Conservation (phyloP, 768 basidiomycete genomes). For the Hygrophoropsis aurantiaca region DNA sequence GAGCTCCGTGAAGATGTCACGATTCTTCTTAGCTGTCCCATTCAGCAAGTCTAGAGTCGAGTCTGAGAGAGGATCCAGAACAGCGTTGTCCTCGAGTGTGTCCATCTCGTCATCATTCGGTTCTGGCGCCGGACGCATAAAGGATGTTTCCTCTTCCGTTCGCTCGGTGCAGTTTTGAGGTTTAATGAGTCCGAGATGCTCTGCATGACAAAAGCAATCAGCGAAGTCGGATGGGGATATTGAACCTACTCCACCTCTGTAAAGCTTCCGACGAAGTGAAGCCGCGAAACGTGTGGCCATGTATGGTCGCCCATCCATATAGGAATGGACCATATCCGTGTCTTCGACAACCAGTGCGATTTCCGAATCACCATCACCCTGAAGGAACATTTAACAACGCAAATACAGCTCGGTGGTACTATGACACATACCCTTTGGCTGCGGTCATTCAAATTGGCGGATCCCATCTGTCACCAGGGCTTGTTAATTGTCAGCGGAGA, state of each 20-base stretch:
- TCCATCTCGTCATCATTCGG: slow-evolving; percentile 67
- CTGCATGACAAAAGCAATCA: slow-evolving; percentile 35
- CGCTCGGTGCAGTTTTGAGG: slow-evolving; percentile 55
- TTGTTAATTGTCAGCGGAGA: slow-evolving; percentile 6
- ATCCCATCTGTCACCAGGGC: slow-evolving; percentile 65
- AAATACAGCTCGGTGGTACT: neutral
- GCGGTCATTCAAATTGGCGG: slow-evolving; percentile 90
- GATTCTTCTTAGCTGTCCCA: slow-evolving; percentile 73
- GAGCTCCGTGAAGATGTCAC: slow-evolving; percentile 82
- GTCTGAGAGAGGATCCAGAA: slow-evolving; percentile 79
- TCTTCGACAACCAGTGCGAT: slow-evolving; percentile 94
- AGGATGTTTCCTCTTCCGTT: slow-evolving; percentile 43
- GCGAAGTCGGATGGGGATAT: slow-evolving; percentile 2
- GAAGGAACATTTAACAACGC: slow-evolving; percentile 3
- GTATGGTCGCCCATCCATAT: slow-evolving; percentile 78
- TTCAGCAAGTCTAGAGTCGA: slow-evolving; percentile 59
- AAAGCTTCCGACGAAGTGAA: slow-evolving; percentile 78
- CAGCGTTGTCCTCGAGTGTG: slow-evolving; percentile 56
- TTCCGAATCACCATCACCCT: slow-evolving; percentile 95
- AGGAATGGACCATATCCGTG: slow-evolving; percentile 66
- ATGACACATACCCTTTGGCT: slow-evolving; percentile 59
- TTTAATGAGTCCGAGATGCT: slow-evolving; percentile 83
- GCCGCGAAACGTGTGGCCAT: slow-evolving; percentile 80
- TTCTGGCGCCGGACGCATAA: slow-evolving; percentile 80
- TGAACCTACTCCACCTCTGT: slow-evolving; percentile 54